Percentiles rank a stretch among this genome's conserved stretches.
These are phyloP conservation scores for Tulasnella sp. DNA, from an alignment of 768 basidiomycete species.

Conservation along the genomic window DNA sequence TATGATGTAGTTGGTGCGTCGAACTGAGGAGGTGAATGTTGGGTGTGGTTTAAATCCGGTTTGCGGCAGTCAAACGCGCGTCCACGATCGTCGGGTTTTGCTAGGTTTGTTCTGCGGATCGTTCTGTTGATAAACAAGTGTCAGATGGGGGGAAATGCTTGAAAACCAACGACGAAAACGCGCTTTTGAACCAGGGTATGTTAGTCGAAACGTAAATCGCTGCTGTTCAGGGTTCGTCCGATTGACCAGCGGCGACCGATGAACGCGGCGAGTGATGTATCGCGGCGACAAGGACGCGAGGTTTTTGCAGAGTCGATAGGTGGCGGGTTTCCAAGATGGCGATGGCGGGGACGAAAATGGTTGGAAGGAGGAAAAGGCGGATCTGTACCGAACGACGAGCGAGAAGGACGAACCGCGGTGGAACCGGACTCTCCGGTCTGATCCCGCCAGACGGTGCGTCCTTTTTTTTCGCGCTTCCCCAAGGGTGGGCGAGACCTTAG, in stretches of 20 bases:
- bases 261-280: background rate
- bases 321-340: background rate
- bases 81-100: background rate
- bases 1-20: background rate
- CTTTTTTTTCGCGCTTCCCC: background rate
- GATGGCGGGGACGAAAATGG: background rate
- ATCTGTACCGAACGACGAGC: background rate
- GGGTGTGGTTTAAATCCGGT: background rate
- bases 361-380: background rate
- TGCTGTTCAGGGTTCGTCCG: background rate
- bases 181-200: background rate
- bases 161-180: background rate
- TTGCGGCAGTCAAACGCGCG: background rate
- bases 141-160: background rate
- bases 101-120: background rate
- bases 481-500: background rate
- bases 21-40: slow-evolving; percentile 1
- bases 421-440: background rate
- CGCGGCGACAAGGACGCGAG: background rate
- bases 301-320: background rate
- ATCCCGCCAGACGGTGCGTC: background rate
- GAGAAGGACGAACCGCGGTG: background rate
- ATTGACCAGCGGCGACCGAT: background rate
- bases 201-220: background rate
- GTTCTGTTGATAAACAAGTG: background rate